Percentiles rank a stretch among this genome's conserved stretches.
phyloP scores from a whole-genome alignment of 2,329 filamentous ascomycete species.

The Ploettnerulaceae sp. region DNA sequence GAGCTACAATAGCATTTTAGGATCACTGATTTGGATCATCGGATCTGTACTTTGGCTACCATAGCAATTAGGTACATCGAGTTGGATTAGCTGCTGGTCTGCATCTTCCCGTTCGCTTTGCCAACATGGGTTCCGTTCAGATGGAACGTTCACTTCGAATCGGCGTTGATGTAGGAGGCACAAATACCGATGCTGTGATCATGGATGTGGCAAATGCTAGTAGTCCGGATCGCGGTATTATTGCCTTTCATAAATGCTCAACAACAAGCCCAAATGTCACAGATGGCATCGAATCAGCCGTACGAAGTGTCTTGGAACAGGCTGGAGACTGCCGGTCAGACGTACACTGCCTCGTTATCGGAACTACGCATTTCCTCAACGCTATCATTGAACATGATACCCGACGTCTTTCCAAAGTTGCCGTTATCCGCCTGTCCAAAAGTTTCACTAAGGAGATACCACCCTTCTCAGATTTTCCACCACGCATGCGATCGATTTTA shows the following conservation, averaged over 20 bases:
- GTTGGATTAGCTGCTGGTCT: too few species aligned
- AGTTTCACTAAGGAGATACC: neutral
- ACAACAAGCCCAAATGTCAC: conserved; percentile 8
- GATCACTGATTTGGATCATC: too few species aligned
- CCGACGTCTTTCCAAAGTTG: neutral
- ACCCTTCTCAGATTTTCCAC: conserved; percentile 8
- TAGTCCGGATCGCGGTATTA: neutral
- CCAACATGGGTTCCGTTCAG: too few species aligned
- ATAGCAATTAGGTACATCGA: too few species aligned
- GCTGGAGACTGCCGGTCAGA: neutral
- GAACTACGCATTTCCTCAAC: conserved; percentile 10
- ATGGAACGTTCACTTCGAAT: too few species aligned
- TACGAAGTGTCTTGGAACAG: neutral
- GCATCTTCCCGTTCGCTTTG: too few species aligned
- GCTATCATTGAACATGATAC: conserved; percentile 3
- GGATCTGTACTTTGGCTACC: too few species aligned
- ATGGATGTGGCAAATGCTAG: conserved; percentile 3
- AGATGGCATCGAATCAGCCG: conserved; percentile 2
- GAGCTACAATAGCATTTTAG: too few species aligned
- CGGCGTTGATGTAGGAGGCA: too few species aligned
- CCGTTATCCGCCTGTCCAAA: neutral
- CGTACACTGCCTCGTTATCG: conserved; percentile 6
- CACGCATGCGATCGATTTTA: neutral
- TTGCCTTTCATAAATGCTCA: conserved; percentile 4
- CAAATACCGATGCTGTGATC: conserved; percentile 11